Base-by-base conservation (phyloP, 768 basidiomycete species). In the Lactarius trivialis region DNA sequence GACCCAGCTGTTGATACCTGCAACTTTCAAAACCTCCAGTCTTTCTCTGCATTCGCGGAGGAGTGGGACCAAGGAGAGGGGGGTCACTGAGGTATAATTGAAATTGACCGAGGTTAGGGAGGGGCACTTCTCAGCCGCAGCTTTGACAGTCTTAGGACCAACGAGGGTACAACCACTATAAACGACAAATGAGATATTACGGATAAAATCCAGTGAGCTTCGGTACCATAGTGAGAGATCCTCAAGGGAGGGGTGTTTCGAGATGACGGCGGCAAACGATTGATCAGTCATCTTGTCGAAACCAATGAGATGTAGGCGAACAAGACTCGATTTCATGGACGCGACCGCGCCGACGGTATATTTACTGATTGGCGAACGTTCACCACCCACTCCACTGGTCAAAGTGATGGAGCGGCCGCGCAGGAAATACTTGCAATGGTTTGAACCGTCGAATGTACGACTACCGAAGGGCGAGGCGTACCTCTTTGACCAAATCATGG, bases 1-100 rank as follows among this genome's bases (percentile, higher is more conserved):
- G 58, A 81, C 88, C 82, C 86, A 85, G 67, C 78, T 85, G 14
- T 75, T 71, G 58, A 88, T 78, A 6, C 83, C 84, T 4, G 86
- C 84, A 5, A 85, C 71, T 68, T 89, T 89, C 45, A 89, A 69
- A 0, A 82, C 79, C 66, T 83, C 76, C 19, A 89, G 64, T 43
- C 39, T 53, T 9, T 74, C 67, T 24, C 68, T 65, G 61, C 79
- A 78, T 52, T 69, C 71, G 4, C 72, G 68, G 0, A 85, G 70
- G 19, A 85, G 66, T 9, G 76, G 72, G 1, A 76, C 73, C 8
- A 89, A 69, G 17, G 82, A 79, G 1, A 65, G 60, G 0, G 85
- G 82, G 1, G 81, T 71, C 5, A 79, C 78, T 3, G 81, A 75
- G 2, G 88, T 89, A 61, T 83, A 83, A 67, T 79, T 86, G 37